Conservation (phyloP, 140 eudicot species). For the Flaveria floridana region DNA sequence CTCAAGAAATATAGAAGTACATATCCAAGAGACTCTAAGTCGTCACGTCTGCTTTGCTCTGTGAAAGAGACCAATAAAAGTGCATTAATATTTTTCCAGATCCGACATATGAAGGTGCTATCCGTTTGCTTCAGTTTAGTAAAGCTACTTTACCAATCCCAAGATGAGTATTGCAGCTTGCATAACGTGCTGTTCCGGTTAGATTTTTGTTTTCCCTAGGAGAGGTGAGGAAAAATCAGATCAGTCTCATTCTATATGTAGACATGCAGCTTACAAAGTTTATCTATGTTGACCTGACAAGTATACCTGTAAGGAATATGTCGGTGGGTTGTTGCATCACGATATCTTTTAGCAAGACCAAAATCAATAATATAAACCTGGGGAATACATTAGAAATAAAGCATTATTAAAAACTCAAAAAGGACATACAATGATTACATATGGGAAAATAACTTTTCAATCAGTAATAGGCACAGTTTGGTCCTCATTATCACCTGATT, state of each 20-base stretch:
- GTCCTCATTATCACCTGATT: background rate
- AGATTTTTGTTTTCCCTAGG: conserved; percentile 82
- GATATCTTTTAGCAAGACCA: conserved; percentile 95
- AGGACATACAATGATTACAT: conserved; percentile 7
- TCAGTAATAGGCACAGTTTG: background rate
- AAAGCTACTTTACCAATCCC: conserved; percentile 60
- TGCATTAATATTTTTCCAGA: background rate
- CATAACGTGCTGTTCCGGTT: conserved; percentile 96
- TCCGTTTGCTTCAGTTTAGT: background rate
- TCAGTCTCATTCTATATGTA: background rate
- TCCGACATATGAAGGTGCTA: background rate
- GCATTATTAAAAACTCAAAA: conserved; percentile 7
- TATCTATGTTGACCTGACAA: background rate
- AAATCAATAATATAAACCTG: conserved; percentile 93
- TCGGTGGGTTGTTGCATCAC: conserved; percentile 80
- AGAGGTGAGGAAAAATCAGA: background rate
- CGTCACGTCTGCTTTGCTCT: conserved; percentile 87
- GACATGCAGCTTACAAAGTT: background rate
- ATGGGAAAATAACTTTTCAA: background rate
- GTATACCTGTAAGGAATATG: conserved; percentile 92
- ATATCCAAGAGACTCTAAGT: conserved; percentile 45
- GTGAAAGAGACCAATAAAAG: conserved; percentile 16
- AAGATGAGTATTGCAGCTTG: conserved; percentile 96
- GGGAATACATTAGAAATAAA: background rate
- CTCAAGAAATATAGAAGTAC: conserved; percentile 90